Conservation (phyloP, 2,329 filamentous ascomycete species). For the Shiraia sp. region DNA sequence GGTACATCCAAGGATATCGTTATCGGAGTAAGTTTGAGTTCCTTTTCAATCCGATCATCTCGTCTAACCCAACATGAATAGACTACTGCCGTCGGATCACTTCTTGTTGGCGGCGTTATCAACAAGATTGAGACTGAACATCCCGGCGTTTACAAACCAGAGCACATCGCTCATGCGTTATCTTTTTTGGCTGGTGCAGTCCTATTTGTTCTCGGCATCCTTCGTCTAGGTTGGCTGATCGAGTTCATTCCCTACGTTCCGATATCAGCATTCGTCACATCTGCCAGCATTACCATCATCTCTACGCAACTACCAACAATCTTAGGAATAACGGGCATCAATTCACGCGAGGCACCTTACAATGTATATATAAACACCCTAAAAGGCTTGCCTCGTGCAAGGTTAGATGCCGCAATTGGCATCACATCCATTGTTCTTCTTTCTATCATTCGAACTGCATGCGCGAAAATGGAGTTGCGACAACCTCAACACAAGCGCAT, state of each 20-base stretch:
- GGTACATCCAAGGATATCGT: slow-evolving; percentile 98
- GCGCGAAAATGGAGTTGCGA: slow-evolving; percentile 67
- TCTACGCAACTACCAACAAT: slow-evolving; percentile 79
- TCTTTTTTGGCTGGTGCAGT: slow-evolving; percentile 78
- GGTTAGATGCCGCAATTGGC: slow-evolving; percentile 84
- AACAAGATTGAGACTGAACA: slow-evolving; percentile 60
- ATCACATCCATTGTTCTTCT: slow-evolving; percentile 79
- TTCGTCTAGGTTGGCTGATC: slow-evolving; percentile 85
- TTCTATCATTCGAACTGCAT: slow-evolving; percentile 62
- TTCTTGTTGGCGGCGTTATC: slow-evolving; percentile 80
- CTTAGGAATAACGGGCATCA: slow-evolving; percentile 76
- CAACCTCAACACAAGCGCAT: slow-evolving; percentile 69
- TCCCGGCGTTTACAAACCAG: slow-evolving; percentile 59
- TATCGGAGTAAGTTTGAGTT: slow-evolving; percentile 69
- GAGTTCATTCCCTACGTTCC: slow-evolving; percentile 90
- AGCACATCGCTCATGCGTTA: slow-evolving; percentile 76
- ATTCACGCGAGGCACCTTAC: slow-evolving; percentile 78
- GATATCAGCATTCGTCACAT: slow-evolving; percentile 95
- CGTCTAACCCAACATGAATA: slow-evolving; percentile 39
- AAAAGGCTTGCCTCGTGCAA: slow-evolving; percentile 67
- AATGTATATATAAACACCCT: slow-evolving; percentile 80
- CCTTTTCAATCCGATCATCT: no score
- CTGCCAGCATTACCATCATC: slow-evolving; percentile 86
- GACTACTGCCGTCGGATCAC: slow-evolving; percentile 94
- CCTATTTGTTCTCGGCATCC: slow-evolving; percentile 75